phyloP scores from a whole-genome alignment of 2,329 filamentous ascomycete species.

The Teratosphaeria nubilosa region DNA sequence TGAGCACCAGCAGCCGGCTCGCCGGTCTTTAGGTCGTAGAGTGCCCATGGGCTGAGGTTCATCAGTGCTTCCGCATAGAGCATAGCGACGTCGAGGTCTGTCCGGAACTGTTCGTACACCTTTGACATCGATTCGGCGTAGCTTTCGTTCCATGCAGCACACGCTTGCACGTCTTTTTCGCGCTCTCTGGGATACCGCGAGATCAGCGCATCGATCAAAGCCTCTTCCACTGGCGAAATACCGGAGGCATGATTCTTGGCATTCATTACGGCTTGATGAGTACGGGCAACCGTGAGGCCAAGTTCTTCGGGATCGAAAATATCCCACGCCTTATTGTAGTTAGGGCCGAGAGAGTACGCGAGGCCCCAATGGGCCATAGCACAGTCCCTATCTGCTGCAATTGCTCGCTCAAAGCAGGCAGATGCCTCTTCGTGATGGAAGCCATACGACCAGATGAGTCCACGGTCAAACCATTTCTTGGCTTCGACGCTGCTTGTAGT shows the following conservation, averaged over 20 bases:
- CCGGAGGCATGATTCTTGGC: slow-evolving; percentile 30
- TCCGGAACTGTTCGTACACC: slow-evolving; percentile 43
- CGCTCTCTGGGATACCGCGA: slow-evolving; percentile 45
- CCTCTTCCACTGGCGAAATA: slow-evolving; percentile 46
- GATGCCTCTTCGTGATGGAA: slow-evolving; percentile 69
- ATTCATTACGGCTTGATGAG: slow-evolving; percentile 36
- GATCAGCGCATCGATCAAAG: slow-evolving; percentile 53
- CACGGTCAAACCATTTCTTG: slow-evolving; percentile 61
- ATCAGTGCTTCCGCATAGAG: slow-evolving; percentile 57
- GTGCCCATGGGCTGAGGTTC: slow-evolving; percentile 54
- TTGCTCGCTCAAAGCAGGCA: slow-evolving; percentile 53
- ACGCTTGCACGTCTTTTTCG: slow-evolving; percentile 43
- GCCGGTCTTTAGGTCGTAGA: slow-evolving; percentile 54
- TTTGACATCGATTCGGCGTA: slow-evolving; percentile 54
- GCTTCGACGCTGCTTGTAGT: slow-evolving; percentile 43
- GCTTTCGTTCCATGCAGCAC: slow-evolving; percentile 44
- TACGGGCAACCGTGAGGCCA: slow-evolving; percentile 38
- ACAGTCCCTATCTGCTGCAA: slow-evolving; percentile 43
- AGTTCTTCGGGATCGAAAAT: slow-evolving; percentile 56
- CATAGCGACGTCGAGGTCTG: slow-evolving; percentile 53
- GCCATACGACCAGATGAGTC: slow-evolving; percentile 61
- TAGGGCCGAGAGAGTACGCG: slow-evolving; percentile 62
- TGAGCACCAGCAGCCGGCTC: slow-evolving; percentile 44
- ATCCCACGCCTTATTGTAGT: slow-evolving; percentile 72
- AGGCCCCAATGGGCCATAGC: slow-evolving; percentile 61